Evolutionary conservation across 352 stramenopile species (phyloP).

Genomic region (Peronosclerospora sorghi): DNA sequence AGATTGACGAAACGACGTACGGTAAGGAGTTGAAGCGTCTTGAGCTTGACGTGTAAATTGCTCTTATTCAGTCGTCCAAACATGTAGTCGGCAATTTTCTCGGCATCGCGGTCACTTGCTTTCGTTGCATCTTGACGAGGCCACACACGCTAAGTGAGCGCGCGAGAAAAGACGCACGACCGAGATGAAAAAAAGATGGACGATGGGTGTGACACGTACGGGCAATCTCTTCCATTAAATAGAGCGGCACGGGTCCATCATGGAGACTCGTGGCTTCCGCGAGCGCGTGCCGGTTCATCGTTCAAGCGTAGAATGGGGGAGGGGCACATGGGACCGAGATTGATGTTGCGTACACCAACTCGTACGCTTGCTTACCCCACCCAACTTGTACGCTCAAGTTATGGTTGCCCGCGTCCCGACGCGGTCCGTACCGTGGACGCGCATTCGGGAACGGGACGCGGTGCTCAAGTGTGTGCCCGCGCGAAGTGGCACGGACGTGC

Average conservation of each 20-base stretch:
- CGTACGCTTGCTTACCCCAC: too few relatives aligned
- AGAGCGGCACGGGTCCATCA: constrained; percentile 67
- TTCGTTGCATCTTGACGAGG: constrained; percentile 48
- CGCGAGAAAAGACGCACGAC: background rate
- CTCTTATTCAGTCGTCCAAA: constrained; percentile 61
- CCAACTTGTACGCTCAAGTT: too few relatives aligned
- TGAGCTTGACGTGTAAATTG: constrained; percentile 80
- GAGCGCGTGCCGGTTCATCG: constrained; percentile 73
- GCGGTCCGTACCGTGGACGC: constrained; percentile 9
- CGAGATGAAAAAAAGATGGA: too few relatives aligned
- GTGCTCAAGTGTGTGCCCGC: constrained; percentile 35
- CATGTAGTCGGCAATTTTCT: constrained; percentile 77
- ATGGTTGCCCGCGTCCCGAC: constrained; percentile 6
- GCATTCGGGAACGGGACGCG: constrained; percentile 31
- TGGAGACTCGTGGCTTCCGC: constrained; percentile 78
- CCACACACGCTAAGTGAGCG: too few relatives aligned
- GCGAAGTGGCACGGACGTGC: constrained; percentile 57
- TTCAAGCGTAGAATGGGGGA: too few relatives aligned
- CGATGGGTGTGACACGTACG: too few relatives aligned
- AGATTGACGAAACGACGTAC: too few relatives aligned
- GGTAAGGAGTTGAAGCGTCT: constrained; percentile 78
- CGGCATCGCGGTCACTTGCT: constrained; percentile 44
- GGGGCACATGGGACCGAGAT: too few relatives aligned
- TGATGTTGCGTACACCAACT: too few relatives aligned
- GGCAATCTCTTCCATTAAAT: constrained; percentile 79